Conservation (phyloP, 148 eudicot genomes). For the Rhododendron ovatum region DNA sequence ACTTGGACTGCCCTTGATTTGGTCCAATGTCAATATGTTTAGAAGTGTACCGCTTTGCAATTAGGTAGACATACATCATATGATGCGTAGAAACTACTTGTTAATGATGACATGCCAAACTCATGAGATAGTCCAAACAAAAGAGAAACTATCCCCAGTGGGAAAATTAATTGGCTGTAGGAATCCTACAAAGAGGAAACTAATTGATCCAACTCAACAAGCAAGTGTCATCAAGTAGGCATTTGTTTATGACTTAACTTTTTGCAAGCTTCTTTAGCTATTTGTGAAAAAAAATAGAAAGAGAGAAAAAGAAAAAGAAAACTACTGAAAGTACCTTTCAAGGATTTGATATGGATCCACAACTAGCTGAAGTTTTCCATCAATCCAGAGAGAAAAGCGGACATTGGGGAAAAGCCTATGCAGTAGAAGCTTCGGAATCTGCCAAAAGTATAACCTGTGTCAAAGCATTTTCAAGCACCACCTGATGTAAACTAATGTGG, state of each 20-base stretch:
- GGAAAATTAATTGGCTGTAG: not conserved
- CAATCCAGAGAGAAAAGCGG: slow-evolving; percentile 95
- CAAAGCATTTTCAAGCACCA: not conserved
- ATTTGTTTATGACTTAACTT: not conserved
- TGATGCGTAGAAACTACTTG: not conserved
- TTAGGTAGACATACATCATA: not conserved
- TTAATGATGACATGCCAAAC: not conserved
- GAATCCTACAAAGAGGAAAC: not conserved
- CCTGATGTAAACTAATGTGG: not conserved
- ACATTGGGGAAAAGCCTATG: slow-evolving; percentile 93
- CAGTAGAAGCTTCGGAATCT: slow-evolving; percentile 92
- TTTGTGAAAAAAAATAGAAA: not conserved
- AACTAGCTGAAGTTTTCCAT: slow-evolving; percentile 95
- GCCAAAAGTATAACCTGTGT: slow-evolving; percentile 16
- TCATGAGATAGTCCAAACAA: not conserved
- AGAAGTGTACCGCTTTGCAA: not conserved
- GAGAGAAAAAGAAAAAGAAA: not conserved
- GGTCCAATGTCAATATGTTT: not conserved
- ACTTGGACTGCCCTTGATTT: not conserved
- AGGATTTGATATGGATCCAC: slow-evolving; percentile 96
- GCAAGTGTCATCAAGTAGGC: not conserved
- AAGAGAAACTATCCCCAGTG: not conserved
- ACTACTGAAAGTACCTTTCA: slow-evolving; percentile 55
- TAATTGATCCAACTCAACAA: not conserved
- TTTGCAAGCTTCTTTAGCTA: not conserved